Conservation (phyloP, 495 filamentous ascomycete genomes). For the Stereocaulon alpinum region DNA sequence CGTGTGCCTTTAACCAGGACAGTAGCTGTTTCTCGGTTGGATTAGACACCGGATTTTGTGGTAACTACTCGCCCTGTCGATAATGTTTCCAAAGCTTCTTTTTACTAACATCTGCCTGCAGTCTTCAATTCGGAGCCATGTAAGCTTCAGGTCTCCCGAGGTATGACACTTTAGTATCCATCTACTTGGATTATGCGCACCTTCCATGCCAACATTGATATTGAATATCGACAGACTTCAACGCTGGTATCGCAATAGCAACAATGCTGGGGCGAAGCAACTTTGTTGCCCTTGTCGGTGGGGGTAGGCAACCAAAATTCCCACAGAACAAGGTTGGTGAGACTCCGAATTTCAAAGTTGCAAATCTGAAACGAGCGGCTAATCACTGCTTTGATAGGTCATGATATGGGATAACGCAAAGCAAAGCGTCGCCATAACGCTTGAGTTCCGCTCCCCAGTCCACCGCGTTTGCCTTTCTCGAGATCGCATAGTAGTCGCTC, state of each 20-base stretch:
- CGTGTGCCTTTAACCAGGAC: conserved; percentile 78
- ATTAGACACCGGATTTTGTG: conserved; percentile 75
- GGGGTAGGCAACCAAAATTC: conserved; percentile 77
- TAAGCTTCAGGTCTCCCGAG: conserved; percentile 57
- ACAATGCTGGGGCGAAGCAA: conserved; percentile 85
- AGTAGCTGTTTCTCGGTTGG: conserved; percentile 83
- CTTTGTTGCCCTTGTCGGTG: conserved; percentile 82
- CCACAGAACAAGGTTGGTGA: conserved; percentile 68
- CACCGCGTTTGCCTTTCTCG: conserved; percentile 69
- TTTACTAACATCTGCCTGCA: conserved; percentile 24
- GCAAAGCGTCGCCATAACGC: conserved; percentile 58
- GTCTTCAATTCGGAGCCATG: conserved; percentile 73
- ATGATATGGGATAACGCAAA: conserved; percentile 89
- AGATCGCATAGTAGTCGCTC: conserved; percentile 67
- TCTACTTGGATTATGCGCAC: background rate
- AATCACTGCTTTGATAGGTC: conserved; percentile 38
- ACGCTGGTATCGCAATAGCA: conserved; percentile 70
- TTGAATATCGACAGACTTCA: conserved; percentile 50
- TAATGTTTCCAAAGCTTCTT: conserved; percentile 7
- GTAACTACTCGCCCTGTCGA: conserved; percentile 40
- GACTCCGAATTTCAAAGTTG: background rate
- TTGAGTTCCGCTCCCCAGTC: conserved; percentile 67
- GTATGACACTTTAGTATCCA: conserved; percentile 32
- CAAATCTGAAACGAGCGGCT: background rate
- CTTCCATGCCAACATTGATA: conserved; percentile 7